Evolutionary conservation across 257 asterid species (phyloP).

Genomic region (Pogostemon cablin): DNA sequence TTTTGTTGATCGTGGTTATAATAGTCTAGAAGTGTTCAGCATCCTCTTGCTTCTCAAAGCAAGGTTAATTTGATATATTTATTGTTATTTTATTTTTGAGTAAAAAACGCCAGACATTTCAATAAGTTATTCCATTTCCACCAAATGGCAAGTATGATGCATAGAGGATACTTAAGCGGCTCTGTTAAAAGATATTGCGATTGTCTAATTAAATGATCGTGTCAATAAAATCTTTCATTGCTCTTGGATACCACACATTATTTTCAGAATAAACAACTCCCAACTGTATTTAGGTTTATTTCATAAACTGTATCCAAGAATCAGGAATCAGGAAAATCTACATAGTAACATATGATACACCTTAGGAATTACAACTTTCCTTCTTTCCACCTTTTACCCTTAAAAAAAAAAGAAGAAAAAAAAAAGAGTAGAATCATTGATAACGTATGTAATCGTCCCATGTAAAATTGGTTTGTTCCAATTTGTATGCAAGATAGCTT

Average conservation of each 20-base stretch:
- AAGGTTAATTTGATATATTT: conserved; percentile 46
- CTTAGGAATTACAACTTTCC: neutral
- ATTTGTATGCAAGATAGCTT: neutral
- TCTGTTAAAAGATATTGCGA: neutral
- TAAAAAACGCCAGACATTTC: no score
- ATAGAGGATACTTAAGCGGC: neutral
- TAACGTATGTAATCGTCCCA: neutral
- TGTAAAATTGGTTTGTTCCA: conserved; percentile 1
- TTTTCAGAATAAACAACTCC: neutral
- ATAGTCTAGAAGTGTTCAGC: conserved; percentile 95
- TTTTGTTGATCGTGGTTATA: conserved; percentile 98
- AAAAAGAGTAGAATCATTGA: neutral
- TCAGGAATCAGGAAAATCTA: conserved; percentile 3
- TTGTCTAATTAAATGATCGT: neutral
- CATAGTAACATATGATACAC: neutral
- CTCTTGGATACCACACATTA: neutral
- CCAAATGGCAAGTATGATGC: neutral
- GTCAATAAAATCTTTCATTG: neutral
- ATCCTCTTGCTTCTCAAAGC: conserved; percentile 97
- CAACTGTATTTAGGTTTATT: neutral
- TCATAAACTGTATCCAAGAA: conserved; percentile 15
- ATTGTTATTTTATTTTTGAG: no score
- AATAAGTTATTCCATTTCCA: no score
- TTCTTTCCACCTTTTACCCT: neutral
- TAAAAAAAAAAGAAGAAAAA: neutral